Conservation (phyloP, 2,329 filamentous ascomycete genomes). For the Lachnellula subtilissima region DNA sequence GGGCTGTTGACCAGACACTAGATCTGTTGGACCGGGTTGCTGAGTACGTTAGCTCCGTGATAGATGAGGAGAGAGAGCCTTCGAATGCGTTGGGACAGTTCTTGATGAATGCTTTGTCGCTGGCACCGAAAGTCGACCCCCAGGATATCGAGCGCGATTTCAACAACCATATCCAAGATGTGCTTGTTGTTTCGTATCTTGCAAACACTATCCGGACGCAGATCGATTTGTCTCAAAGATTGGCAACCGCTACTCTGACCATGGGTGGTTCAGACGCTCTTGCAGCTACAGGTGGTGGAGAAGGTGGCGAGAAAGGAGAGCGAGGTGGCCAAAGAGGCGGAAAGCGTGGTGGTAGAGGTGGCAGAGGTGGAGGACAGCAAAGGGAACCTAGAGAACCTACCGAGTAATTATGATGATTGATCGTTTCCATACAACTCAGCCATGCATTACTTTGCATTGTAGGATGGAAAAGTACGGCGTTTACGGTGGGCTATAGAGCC, state of each 20-base stretch:
- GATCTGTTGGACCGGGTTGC: constrained; percentile 86
- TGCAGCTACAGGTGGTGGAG: constrained; percentile 35
- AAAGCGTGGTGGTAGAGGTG: constrained; percentile 41
- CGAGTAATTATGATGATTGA: constrained; percentile 36
- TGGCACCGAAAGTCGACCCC: constrained; percentile 91
- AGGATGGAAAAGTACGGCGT: constrained; percentile 34
- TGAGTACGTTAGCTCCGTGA: constrained; percentile 86
- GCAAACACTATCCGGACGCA: constrained; percentile 98
- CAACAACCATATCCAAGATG: constrained; percentile 99
- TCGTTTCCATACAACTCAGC: constrained; percentile 25
- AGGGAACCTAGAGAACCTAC: constrained; percentile 47
- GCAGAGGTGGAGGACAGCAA: constrained; percentile 45
- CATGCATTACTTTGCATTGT: constrained; percentile 30
- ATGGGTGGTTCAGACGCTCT: constrained; percentile 45
- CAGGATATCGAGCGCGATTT: constrained; percentile 94
- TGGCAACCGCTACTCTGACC: constrained; percentile 73
- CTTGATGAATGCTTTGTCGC: constrained; percentile 85
- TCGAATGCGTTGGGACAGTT: constrained; percentile 92
- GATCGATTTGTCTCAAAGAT: constrained; percentile 93
- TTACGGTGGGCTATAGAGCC: constrained; percentile 41
- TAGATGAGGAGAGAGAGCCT: constrained; percentile 88
- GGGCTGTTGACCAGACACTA: constrained; percentile 80
- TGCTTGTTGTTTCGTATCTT: constrained; percentile 95
- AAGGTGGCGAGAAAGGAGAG: constrained; percentile 43
- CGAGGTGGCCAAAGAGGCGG: constrained; percentile 41